Conservation (phyloP, 768 basidiomycete genomes). For the Lactarius psammicola region DNA sequence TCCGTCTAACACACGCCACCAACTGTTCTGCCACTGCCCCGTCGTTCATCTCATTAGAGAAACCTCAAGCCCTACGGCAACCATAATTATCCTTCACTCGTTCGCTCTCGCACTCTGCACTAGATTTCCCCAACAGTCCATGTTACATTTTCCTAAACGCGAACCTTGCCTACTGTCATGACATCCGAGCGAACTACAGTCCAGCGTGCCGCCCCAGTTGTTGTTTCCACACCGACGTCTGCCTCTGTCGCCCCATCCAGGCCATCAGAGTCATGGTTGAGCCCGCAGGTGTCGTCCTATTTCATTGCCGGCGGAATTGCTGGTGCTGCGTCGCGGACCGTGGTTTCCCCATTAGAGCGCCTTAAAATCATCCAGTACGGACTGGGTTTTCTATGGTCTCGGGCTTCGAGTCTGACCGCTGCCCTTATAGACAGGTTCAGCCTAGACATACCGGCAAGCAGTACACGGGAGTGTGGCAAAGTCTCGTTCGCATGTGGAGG, state of each 20-base stretch:
- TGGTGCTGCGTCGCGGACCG: constrained; percentile 76
- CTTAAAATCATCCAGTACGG: constrained; percentile 93
- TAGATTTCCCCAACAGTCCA: constrained; percentile 18
- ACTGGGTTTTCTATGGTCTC: constrained; percentile 32
- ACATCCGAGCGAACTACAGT: constrained; percentile 21
- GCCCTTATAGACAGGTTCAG: constrained; percentile 77
- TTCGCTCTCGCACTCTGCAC: neutral
- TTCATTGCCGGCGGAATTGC: constrained; percentile 56
- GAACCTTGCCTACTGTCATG: constrained; percentile 15
- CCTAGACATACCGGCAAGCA: constrained; percentile 57
- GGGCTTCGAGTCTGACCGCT: constrained; percentile 3
- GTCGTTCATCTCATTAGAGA: constrained; percentile 9
- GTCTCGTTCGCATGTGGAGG: constrained; percentile 84
- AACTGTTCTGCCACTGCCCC: neutral
- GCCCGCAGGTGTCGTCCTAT: constrained; percentile 44
- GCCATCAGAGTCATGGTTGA: constrained; percentile 30
- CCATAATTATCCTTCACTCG: neutral
- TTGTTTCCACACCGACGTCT: neutral
- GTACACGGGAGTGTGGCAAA: constrained; percentile 83
- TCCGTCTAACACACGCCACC: neutral
- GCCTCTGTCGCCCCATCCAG: constrained; percentile 10
- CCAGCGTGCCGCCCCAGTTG: constrained; percentile 3
- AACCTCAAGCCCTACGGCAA: constrained; percentile 15
- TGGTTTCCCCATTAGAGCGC: constrained; percentile 88
- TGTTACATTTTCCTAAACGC: constrained; percentile 15